Percentiles rank a stretch among this genome's conserved stretches.
Conservation (phyloP, 768 basidiomycete genomes). For the Mycena albidolilacea region DNA sequence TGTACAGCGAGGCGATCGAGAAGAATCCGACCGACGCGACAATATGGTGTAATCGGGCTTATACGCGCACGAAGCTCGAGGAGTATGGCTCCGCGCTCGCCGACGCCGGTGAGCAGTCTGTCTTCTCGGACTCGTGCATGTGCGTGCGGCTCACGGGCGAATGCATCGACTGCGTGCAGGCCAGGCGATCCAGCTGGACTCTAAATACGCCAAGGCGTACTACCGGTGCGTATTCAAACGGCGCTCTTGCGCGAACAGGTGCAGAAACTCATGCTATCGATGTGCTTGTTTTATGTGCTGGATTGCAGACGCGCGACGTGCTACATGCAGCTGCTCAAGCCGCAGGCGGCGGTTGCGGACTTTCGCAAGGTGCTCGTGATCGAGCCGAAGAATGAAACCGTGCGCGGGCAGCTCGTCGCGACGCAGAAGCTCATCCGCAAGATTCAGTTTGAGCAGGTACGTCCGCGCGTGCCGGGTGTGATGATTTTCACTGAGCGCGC, state of each 20-base stretch:
- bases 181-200: conserved; percentile 89
- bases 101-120: conserved; percentile 80
- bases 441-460: conserved; percentile 94
- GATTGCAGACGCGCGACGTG: conserved; percentile 84
- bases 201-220: conserved; percentile 92
- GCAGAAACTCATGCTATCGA: neutral
- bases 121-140: neutral
- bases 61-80: conserved; percentile 92
- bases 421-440: conserved; percentile 93
- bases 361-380: conserved; percentile 87
- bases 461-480: neutral
- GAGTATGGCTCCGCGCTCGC: conserved; percentile 92
- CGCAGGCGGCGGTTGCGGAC: conserved; percentile 88
- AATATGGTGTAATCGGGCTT: conserved; percentile 95
- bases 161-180: conserved; percentile 56
- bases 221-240: conserved; percentile 70
- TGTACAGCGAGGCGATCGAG: conserved; percentile 90
- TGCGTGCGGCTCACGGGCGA: conserved; percentile 20
- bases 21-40: conserved; percentile 92
- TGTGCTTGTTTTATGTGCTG: neutral
- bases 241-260: neutral
- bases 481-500: conserved; percentile 7
- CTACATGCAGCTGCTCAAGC: conserved; percentile 90
- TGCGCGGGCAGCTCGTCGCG: conserved; percentile 84
- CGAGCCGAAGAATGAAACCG: conserved; percentile 89